Conservation (phyloP, 441 rosid genomes). For the Erysimum cheiri region DNA sequence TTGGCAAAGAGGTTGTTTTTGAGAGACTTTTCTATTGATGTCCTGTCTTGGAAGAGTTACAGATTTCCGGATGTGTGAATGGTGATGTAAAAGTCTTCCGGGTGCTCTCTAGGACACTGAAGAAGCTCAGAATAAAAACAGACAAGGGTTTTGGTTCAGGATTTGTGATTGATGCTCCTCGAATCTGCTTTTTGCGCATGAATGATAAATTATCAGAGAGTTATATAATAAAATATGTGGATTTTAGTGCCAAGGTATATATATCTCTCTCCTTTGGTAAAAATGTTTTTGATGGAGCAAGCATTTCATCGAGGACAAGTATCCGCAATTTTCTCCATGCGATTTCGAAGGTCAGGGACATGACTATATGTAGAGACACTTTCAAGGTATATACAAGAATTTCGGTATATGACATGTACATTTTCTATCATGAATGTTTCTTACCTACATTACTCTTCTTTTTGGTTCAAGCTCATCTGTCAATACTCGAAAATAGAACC, state of each 20-base stretch:
- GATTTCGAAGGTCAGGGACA: background rate
- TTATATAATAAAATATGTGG: background rate
- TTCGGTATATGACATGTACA: background rate
- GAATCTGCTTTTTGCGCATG: background rate
- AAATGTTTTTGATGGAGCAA: background rate
- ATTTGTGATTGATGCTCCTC: conserved; percentile 16
- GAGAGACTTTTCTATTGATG: background rate
- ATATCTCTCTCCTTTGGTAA: background rate
- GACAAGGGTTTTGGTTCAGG: background rate
- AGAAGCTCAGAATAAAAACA: background rate
- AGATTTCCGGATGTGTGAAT: background rate
- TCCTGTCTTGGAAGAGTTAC: background rate
- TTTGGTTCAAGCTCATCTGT: background rate
- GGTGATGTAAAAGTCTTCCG: background rate
- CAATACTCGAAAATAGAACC: background rate
- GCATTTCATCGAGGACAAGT: background rate
- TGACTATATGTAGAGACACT: background rate
- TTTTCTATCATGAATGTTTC: background rate
- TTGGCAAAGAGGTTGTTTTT: background rate
- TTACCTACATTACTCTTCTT: background rate
- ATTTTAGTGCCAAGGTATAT: background rate
- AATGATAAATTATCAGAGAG: background rate
- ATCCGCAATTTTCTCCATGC: background rate
- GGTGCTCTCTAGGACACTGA: background rate
- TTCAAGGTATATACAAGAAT: background rate